Base-by-base conservation (phyloP, 2,329 filamentous ascomycete genomes). In the Tolypocladium paradoxum region DNA sequence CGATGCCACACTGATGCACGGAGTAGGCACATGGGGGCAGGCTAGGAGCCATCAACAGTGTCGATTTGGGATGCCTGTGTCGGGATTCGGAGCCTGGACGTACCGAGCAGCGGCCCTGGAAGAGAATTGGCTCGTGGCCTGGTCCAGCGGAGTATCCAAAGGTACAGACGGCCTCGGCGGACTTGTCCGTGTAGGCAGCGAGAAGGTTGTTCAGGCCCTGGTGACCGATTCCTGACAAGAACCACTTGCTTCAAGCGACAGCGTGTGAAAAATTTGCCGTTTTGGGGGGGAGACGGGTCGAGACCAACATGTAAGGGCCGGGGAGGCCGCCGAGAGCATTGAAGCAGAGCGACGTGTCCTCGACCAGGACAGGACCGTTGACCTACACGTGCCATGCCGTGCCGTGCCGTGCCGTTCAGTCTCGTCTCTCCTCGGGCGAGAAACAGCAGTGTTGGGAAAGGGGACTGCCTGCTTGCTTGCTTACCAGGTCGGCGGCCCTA, bases 331-430 rank as follows among this genome's bases (percentile, higher is more conserved):
- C 83, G 56, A 96, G 79, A 22, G 92, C 91, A 65, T 88, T 85
- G 68, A 96, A 99, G 74, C 90, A 95, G 49, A 99, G 77, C 60
- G 90, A 90, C 18, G 93, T 99, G 70, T 99, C 93, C 72, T 99
- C 93, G 12, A 96, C 92, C 38, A 99, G 77, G 9, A 96, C 93
- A 4, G 95, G 91, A 1, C 90, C 90, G 63, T 86, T 76, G 48
- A 93, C 72, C 90, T 95, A 37, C 18, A 54, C 14, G 16, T 38
- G 16, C 40, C 22, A 18, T 9, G 16, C 6, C n/a, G n/a, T n/a
- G n/a, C n/a, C 14, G 16, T 38, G 16, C 40, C 22, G 11, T 9
- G 16, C 6, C 16, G 4, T 12, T 47, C 18, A 47, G 27, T 5
- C 8, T 47, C 43, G 27, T 47, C 18, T 46, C 20, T 27, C 24